Conservation (phyloP, 805 yeast species). For the Maudiozyma saulgeensis region DNA sequence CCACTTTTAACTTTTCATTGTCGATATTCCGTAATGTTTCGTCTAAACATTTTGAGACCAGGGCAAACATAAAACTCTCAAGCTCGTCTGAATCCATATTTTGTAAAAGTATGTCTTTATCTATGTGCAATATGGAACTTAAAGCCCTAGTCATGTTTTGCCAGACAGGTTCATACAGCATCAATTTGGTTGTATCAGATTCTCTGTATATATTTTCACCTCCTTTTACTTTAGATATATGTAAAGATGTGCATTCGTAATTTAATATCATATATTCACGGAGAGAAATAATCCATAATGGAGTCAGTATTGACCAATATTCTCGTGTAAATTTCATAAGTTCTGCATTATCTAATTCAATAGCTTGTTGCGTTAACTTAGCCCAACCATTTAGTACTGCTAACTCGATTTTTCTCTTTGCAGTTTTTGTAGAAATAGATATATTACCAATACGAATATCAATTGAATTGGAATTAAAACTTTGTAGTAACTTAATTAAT, state of each 20-base stretch:
- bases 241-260: constrained; percentile 33
- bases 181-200: constrained; percentile 8
- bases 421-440: constrained; percentile 34
- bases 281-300: constrained; percentile 71
- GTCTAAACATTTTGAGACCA: constrained; percentile 79
- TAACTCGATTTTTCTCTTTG: constrained; percentile 47
- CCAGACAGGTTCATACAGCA: constrained; percentile 50
- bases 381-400: constrained; percentile 71
- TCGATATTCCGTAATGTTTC: constrained; percentile 41
- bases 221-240: constrained; percentile 7
- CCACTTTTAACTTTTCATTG: constrained; percentile 19
- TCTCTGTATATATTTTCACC: neutral
- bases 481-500: constrained; percentile 57
- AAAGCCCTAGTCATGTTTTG: constrained; percentile 67
- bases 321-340: constrained; percentile 43
- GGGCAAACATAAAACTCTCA: constrained; percentile 60
- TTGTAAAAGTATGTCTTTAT: constrained; percentile 36
- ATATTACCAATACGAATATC: constrained; percentile 48
- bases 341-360: constrained; percentile 27
- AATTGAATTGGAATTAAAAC: constrained; percentile 27
- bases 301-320: constrained; percentile 51
- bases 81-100: constrained; percentile 45
- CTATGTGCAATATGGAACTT: constrained; percentile 49
- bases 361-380: constrained; percentile 34
- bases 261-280: constrained; percentile 64